Percentiles rank a stretch among this genome's conserved stretches.
phyloP scores from a whole-genome alignment of 768 basidiomycete genomes.

The Calvatia gigantea region DNA sequence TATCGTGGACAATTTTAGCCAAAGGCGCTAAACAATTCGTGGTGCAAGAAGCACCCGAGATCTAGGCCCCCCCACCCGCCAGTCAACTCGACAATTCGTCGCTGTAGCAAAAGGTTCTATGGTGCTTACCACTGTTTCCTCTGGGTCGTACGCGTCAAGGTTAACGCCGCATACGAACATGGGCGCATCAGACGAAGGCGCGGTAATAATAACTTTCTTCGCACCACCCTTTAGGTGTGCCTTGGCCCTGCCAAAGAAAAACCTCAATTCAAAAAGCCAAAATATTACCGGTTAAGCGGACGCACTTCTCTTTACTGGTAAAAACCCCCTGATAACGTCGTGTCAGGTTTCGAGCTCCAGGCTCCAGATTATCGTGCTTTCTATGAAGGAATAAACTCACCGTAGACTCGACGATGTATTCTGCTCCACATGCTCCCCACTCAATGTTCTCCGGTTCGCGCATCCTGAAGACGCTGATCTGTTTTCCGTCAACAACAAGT shows the following conservation, averaged over 20 bases:
- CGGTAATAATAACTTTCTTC: conserved; percentile 98
- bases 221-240: conserved; percentile 94
- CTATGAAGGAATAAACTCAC: conserved; percentile 39
- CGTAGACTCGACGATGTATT: conserved; percentile 93
- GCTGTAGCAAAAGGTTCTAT: conserved; percentile 24
- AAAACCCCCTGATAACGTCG: conserved; percentile 91
- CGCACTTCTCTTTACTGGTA: conserved; percentile 83
- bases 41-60: conserved; percentile 99
- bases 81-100: conserved; percentile 51
- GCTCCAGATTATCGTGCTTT: background rate
- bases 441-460: conserved; percentile 77
- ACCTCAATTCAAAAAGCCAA: background rate
- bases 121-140: conserved; percentile 47
- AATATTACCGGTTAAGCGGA: background rate
- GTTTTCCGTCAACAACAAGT: conserved; percentile 71
- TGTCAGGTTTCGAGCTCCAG: too few species aligned
- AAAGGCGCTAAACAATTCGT: conserved; percentile 99
- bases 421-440: conserved; percentile 69
- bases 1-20: conserved; percentile 97
- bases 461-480: conserved; percentile 74
- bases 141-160: conserved; percentile 82
- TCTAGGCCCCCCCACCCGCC: conserved; percentile 55
- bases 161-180: conserved; percentile 95
- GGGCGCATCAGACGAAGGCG: conserved; percentile 88
- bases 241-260: conserved; percentile 50